Base-by-base conservation (phyloP, 2,329 filamentous ascomycete species). In the Blumeria graminis region DNA sequence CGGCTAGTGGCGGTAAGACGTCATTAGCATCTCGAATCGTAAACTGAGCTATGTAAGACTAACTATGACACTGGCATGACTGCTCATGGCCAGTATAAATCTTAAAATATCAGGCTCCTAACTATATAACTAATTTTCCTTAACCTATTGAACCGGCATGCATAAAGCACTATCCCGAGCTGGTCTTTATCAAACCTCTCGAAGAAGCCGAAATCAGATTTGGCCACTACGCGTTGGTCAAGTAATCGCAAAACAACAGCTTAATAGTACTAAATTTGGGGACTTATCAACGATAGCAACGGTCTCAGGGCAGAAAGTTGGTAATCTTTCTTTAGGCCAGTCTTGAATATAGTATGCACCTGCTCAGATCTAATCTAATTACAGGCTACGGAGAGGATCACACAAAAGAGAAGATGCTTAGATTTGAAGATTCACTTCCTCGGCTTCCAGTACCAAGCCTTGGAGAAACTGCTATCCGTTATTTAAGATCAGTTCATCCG, bases 341-440 rank as follows among this genome's bases (percentile, higher is more conserved):
- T 28, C 22, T 46, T 16, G 16, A 1, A 16, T 11, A 5, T 16
- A 1, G 16, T 16, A 3, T 13, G 3, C 13, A 13, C 13, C 16
- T 6, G 9, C 16, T 13, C 41, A 16, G 6, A 13, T 46, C 41
- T 46, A 46, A 46, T 9, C 16, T 16, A 18, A 13, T 46, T 46
- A 46, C n/a, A 46, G 41, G 22, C 16, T 9, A 46, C 22, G 6
- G 3, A 11, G 3, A 46, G 9, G 41, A 46, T 16, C 9, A 11
- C 41, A 46, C 16, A 16, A 89, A 87, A 68, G 85, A 84, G 56
- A 74, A 79, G 51, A 92, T 86, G 84, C 75, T 92, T 63, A 79
- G 86, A 63, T 93, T 84, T 69, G 84, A 93, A 68, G 84, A 89
- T 39, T 90, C 84, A n/a, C 77, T 93, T 35, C 86, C 86, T 48